Percentiles rank a stretch among this genome's conserved stretches.
Evolutionary conservation across 2,329 filamentous ascomycete genomes (phyloP).

Genomic region (Pseudogymnoascus pannorum): DNA sequence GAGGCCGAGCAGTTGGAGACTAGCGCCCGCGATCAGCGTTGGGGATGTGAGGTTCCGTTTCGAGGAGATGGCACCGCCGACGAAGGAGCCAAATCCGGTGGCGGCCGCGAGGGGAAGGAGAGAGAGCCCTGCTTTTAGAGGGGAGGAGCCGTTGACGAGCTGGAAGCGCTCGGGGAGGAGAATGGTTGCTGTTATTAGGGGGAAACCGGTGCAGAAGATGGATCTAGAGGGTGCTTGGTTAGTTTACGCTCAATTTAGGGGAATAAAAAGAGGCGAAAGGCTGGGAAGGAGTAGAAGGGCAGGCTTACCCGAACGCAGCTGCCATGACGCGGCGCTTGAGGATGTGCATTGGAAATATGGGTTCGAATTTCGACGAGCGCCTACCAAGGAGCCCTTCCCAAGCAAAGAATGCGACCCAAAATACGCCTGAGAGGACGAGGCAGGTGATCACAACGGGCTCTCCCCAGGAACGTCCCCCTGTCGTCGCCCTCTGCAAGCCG

Average conservation of each 20-base stretch:
- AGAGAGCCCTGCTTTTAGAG: constrained; percentile 6
- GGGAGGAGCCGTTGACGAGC: constrained; percentile 6
- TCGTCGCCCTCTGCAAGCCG: neutral
- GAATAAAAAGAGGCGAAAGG: neutral
- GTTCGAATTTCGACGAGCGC: neutral
- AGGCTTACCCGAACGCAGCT: constrained; percentile 6
- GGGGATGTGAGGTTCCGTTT: constrained; percentile 8
- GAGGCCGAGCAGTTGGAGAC: constrained; percentile 8
- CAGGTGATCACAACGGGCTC: neutral
- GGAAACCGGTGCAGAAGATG: constrained; percentile 10
- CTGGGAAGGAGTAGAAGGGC: neutral
- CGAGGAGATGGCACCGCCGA: constrained; percentile 9
- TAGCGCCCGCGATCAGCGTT: constrained; percentile 7
- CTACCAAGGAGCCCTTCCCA: neutral
- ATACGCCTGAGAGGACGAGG: constrained; percentile 4
- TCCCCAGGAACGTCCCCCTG: neutral
- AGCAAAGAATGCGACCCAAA: constrained; percentile 4
- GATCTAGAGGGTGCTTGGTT: neutral
- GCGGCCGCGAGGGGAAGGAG: constrained; percentile 11
- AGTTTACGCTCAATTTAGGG: neutral
- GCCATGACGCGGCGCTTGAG: constrained; percentile 10
- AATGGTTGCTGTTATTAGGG: constrained; percentile 7
- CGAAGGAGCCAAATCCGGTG: constrained; percentile 6
- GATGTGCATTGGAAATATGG: constrained; percentile 1
- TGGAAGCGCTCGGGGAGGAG: constrained; percentile 12